Evolutionary conservation across 352 stramenopile species (phyloP).

Genomic region (Globisporangium acanthophoron): DNA sequence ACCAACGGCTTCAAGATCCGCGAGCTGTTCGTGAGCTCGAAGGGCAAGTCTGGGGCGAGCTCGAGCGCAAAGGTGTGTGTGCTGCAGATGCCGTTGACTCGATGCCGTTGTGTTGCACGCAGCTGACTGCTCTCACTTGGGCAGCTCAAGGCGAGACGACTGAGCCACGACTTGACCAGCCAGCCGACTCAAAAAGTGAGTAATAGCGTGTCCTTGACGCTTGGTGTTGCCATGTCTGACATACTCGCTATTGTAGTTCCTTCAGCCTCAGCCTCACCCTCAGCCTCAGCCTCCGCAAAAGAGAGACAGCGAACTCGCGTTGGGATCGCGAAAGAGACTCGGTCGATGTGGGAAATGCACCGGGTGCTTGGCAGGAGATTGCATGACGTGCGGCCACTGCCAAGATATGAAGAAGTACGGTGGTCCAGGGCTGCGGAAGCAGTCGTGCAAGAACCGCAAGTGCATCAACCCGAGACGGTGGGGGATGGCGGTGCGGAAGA

Average conservation of each 20-base stretch:
- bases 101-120: not conserved
- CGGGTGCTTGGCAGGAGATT: constrained; percentile 75
- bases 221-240: not conserved
- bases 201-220: not conserved
- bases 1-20: not conserved
- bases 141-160: constrained; percentile 4
- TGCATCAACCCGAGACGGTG: constrained; percentile 70
- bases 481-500: constrained; percentile 37
- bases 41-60: not conserved
- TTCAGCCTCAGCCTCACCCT: no score
- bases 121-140: not conserved
- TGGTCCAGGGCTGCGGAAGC: constrained; percentile 77
- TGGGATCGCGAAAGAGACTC: constrained; percentile 57
- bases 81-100: not conserved
- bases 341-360: constrained; percentile 73
- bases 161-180: constrained; percentile 9
- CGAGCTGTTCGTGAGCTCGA: constrained; percentile 6
- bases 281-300: constrained; percentile 17
- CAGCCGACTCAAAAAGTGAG: constrained; percentile 5
- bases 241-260: not conserved
- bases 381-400: constrained; percentile 83
- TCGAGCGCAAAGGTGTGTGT: constrained; percentile 6
- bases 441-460: constrained; percentile 86
- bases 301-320: constrained; percentile 23
- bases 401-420: constrained; percentile 90